Percentiles rank a stretch among this genome's conserved stretches.
These are phyloP conservation scores for Debaryomyces nepalensis DNA, from an alignment of 1,139 yeast species.

Conservation along the genomic window DNA sequence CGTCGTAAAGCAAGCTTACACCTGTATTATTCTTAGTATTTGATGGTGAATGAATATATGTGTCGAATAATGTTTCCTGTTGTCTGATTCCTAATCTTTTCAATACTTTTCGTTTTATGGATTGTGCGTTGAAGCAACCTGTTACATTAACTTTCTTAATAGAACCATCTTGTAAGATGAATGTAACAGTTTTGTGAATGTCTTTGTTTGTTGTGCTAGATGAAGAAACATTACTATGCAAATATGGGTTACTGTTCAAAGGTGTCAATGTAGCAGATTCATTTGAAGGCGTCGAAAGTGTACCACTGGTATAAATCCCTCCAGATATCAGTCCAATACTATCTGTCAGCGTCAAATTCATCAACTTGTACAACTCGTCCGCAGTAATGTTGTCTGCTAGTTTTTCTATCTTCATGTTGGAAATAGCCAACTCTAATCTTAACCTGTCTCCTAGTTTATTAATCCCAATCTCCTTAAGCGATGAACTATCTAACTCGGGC, in stretches of 20 bases:
- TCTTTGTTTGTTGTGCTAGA: constrained; percentile 27
- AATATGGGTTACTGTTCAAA: constrained; percentile 11
- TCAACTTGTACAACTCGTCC: constrained; percentile 33
- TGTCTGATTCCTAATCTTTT: constrained; percentile 59
- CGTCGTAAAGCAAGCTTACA: constrained; percentile 66
- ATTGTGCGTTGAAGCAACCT: constrained; percentile 81
- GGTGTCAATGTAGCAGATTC: constrained; percentile 23
- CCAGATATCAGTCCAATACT: constrained; percentile 1
- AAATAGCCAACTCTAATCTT: constrained; percentile 59
- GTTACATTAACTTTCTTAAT: constrained; percentile 72
- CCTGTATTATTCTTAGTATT: constrained; percentile 30
- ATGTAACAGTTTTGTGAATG: constrained; percentile 56
- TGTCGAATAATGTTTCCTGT: constrained; percentile 46
- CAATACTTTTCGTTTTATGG: constrained; percentile 73
- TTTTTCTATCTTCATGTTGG: constrained; percentile 42
- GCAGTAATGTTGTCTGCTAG: constrained; percentile 39
- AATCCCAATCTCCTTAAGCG: constrained; percentile 78
- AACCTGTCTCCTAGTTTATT: constrained; percentile 81
- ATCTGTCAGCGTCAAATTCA: constrained; percentile 25
- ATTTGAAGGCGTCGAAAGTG: constrained; percentile 10
- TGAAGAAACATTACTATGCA: constrained; percentile 4
- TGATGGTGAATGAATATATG: constrained; percentile 38
- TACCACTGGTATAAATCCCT: not conserved
- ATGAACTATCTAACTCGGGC: constrained; percentile 66
- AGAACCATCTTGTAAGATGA: constrained; percentile 79